Conservation (phyloP, 2,329 filamentous ascomycete genomes). For the Aspergillus fumigatiaffinis region DNA sequence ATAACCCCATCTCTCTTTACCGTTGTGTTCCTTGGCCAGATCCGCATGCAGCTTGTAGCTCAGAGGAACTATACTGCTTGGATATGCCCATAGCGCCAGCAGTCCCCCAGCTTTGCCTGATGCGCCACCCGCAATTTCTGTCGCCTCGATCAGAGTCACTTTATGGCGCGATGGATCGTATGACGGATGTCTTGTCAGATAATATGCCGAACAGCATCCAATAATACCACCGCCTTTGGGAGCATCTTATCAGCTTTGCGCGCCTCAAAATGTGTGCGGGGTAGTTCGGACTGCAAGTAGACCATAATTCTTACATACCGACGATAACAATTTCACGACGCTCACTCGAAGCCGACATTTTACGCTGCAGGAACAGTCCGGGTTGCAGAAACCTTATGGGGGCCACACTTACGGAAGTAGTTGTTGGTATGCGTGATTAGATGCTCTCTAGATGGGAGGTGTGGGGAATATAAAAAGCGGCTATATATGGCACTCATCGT, state of each 20-base stretch:
- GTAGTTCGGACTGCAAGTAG: slow-evolving; percentile 9
- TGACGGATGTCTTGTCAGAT: slow-evolving; percentile 76
- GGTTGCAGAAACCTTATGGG: slow-evolving; percentile 13
- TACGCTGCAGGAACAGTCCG: slow-evolving; percentile 17
- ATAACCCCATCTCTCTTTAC: slow-evolving; percentile 80
- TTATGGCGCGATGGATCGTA: slow-evolving; percentile 72
- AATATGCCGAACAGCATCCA: slow-evolving; percentile 88
- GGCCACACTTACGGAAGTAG: slow-evolving; percentile 19
- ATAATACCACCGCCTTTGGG: slow-evolving; percentile 80
- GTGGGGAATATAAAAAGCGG: not conserved
- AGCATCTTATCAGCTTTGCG: slow-evolving; percentile 10
- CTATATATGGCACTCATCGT: not conserved
- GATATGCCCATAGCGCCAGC: slow-evolving; percentile 88
- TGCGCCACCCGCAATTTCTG: slow-evolving; percentile 79
- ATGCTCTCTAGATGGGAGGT: not conserved
- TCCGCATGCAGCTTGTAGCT: slow-evolving; percentile 81
- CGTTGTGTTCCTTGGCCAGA: slow-evolving; percentile 78
- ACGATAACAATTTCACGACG: slow-evolving; percentile 40
- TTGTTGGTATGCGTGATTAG: not conserved
- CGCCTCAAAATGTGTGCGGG: slow-evolving; percentile 17
- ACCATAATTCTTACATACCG: slow-evolving; percentile 24
- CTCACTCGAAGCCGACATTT: slow-evolving; percentile 27
- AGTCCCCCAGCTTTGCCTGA: slow-evolving; percentile 93
- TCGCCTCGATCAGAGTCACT: slow-evolving; percentile 84
- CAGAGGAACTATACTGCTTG: slow-evolving; percentile 74